Evolutionary conservation across 305 asterid species (phyloP).

Genomic region (Solanum chacoense): DNA sequence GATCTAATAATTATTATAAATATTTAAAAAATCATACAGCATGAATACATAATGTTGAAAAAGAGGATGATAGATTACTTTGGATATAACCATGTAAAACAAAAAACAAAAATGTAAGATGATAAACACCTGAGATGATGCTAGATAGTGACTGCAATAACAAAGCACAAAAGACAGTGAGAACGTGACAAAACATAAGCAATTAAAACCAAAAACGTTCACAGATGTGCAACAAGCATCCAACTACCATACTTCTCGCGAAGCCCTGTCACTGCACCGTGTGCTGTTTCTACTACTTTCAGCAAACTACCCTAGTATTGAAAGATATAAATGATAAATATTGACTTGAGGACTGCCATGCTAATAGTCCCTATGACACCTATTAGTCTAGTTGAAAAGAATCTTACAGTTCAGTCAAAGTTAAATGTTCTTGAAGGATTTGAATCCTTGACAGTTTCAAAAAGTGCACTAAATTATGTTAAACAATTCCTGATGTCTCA

Average conservation of each 20-base stretch:
- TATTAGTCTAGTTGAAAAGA: background rate
- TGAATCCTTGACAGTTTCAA: background rate
- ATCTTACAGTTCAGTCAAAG: background rate
- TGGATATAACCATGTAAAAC: background rate
- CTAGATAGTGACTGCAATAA: conserved; percentile 44
- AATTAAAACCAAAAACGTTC: background rate
- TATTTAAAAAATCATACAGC: background rate
- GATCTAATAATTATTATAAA: background rate
- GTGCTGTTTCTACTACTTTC: conserved; percentile 76
- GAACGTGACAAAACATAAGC: background rate
- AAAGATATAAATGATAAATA: background rate
- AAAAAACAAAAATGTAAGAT: background rate
- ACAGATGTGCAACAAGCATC: background rate
- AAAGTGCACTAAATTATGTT: background rate
- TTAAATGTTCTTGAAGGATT: background rate
- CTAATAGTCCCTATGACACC: background rate
- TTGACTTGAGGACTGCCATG: background rate
- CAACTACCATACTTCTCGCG: conserved; percentile 56
- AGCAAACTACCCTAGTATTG: conserved; percentile 26
- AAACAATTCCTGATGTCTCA: background rate
- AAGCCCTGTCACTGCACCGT: conserved; percentile 82
- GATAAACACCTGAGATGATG: background rate
- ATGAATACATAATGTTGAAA: background rate
- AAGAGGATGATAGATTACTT: background rate
- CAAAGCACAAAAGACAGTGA: conserved; percentile 9